phyloP scores from a whole-genome alignment of 1,284 basidiomycete genomes.

The Trametes versicolor region DNA sequence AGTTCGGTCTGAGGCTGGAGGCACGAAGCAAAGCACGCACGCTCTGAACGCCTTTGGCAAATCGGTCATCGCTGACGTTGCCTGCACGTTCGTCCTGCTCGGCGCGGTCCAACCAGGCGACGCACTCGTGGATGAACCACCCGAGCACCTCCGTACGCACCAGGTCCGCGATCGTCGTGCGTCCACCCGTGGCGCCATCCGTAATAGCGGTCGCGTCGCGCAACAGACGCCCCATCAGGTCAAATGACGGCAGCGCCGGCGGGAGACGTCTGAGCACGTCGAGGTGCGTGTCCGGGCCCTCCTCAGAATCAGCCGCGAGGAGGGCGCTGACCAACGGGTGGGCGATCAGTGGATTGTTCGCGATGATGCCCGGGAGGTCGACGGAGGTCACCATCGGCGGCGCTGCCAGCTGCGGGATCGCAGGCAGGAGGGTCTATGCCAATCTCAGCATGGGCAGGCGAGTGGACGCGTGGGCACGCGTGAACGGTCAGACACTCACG shows the following conservation, averaged over 20 bases:
- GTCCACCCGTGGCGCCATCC: conserved; percentile 51
- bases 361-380: conserved; percentile 70
- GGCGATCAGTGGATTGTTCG: conserved; percentile 74
- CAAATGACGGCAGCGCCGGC: conserved; percentile 76
- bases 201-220: conserved; percentile 61
- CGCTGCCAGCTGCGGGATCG: conserved; percentile 56
- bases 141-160: conserved; percentile 71
- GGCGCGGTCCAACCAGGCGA: conserved; percentile 72
- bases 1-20: neutral
- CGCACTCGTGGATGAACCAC: conserved; percentile 70
- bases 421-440: conserved; percentile 48
- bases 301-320: conserved; percentile 46
- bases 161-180: conserved; percentile 68
- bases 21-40: conserved; percentile 51
- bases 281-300: conserved; percentile 58
- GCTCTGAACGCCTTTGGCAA: conserved; percentile 72
- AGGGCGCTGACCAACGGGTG: conserved; percentile 69
- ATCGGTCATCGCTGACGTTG: conserved; percentile 73
- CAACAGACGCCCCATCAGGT: conserved; percentile 72
- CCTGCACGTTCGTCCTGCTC: conserved; percentile 73
- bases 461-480: conserved; percentile 1
- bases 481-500: conserved; percentile 48
- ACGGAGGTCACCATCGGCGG: conserved; percentile 71
- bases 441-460: conserved; percentile 4
- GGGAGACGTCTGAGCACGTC: conserved; percentile 68